Conservation (phyloP, 768 basidiomycete genomes). For the Boletus barrowsii region DNA sequence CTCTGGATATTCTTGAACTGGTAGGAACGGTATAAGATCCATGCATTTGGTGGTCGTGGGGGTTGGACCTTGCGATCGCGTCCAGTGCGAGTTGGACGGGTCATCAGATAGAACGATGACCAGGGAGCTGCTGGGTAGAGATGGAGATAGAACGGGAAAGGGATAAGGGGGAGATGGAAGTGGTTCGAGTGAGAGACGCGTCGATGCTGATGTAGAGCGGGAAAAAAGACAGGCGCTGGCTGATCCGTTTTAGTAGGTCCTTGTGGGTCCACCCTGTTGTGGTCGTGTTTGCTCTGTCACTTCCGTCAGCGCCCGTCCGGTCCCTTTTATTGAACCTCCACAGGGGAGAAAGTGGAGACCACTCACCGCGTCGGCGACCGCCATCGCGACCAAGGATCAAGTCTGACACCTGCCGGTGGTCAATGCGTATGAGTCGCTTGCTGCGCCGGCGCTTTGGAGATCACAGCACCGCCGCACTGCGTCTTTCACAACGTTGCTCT, state of each 20-base stretch:
- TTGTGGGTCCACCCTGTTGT: constrained; percentile 36
- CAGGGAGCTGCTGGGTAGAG: constrained; percentile 8
- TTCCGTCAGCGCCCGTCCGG: background rate
- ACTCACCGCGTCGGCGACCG: constrained; percentile 14
- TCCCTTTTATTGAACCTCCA: constrained; percentile 12
- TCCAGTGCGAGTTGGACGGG: constrained; percentile 15
- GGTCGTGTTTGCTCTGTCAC: constrained; percentile 26
- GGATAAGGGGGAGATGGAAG: constrained; percentile 14
- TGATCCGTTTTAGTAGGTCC: constrained; percentile 33
- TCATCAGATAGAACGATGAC: constrained; percentile 18
- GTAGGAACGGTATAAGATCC: constrained; percentile 76
- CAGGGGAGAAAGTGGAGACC: constrained; percentile 5
- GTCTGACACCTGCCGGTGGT: constrained; percentile 9
- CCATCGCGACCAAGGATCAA: constrained; percentile 12
- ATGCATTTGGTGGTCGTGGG: constrained; percentile 76
- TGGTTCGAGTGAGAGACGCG: constrained; percentile 26
- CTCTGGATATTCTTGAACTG: constrained; percentile 33
- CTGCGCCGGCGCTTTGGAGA: background rate
- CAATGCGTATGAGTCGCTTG: constrained; percentile 12
- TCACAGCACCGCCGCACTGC: background rate
- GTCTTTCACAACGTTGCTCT: background rate
- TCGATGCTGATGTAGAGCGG: constrained; percentile 20
- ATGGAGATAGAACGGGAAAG: background rate
- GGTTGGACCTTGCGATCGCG: constrained; percentile 31
- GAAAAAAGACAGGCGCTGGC: constrained; percentile 22